Evolutionary conservation across 2,329 filamentous ascomycete genomes (phyloP).

Genomic region (Neofusicoccum cordaticola): DNA sequence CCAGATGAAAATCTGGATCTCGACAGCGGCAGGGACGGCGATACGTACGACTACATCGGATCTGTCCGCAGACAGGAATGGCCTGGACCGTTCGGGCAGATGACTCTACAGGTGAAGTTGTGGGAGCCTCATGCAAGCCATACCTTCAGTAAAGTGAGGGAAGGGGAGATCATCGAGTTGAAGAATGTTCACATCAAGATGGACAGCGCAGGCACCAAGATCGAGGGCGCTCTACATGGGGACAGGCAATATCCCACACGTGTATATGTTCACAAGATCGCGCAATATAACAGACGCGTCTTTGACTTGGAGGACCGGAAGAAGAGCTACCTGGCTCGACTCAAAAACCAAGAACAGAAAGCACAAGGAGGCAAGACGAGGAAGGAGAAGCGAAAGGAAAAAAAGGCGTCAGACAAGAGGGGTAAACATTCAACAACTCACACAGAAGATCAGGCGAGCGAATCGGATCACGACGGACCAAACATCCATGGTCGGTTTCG

Average conservation of each 20-base stretch:
- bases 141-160: slow-evolving; percentile 55
- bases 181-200: slow-evolving; percentile 70
- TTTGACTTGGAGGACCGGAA: slow-evolving; percentile 47
- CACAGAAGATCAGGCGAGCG: slow-evolving; percentile 24
- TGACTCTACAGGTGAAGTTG: slow-evolving; percentile 68
- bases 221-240: slow-evolving; percentile 71
- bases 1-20: slow-evolving; percentile 28
- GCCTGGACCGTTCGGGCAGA: slow-evolving; percentile 71
- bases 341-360: neutral
- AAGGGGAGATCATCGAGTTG: slow-evolving; percentile 63
- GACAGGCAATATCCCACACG: slow-evolving; percentile 54
- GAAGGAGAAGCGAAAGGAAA: slow-evolving; percentile 34
- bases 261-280: slow-evolving; percentile 57
- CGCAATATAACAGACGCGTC: slow-evolving; percentile 42
- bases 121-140: slow-evolving; percentile 65
- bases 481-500: slow-evolving; percentile 43
- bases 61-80: slow-evolving; percentile 49
- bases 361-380: slow-evolving; percentile 31
- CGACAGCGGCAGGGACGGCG: slow-evolving; percentile 46
- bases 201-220: slow-evolving; percentile 37
- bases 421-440: slow-evolving; percentile 30
- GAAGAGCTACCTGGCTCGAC: neutral
- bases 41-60: slow-evolving; percentile 55
- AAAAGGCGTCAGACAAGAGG: slow-evolving; percentile 31
- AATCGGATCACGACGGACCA: neutral